Evolutionary conservation across 2,329 filamentous ascomycete genomes (phyloP), one percentile per base, ranked within the genome.

Genomic region (Alternaria sp.): DNA sequence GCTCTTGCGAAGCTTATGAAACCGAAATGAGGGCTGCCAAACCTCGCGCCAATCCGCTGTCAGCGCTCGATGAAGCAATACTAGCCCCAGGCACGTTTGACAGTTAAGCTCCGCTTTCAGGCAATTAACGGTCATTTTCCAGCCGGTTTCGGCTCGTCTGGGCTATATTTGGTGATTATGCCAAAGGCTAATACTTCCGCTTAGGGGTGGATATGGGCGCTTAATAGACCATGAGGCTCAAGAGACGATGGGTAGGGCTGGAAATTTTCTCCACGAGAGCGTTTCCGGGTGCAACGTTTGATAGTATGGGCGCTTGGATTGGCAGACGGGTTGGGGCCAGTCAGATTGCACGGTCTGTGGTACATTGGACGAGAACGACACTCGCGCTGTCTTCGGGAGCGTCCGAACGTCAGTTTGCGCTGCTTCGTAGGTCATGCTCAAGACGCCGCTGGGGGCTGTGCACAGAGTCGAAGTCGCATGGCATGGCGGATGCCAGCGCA

Each of bases 161-260:
- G 69, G 74, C 69, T 73, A 76, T 74, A 75, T 79, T 78, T 78
- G 74, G 75, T 60, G 64, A 28, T 56, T 21, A 44, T 62, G 71
- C 71, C 68, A 13, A 59, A 62, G 69, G 55, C 67, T 75, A 76
- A 77, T 76, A 69, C 36, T 57, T 57, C 66, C 40, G 61, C 25
- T 23, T 65, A 69, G 49, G 62, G 61, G 66, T 57, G 21, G 12
- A 30, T 43, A 15, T 64, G 59, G 70, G 77, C 77, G 77, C 76
- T 74, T 77, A 79, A 65, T 54, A 54, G 54, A 63, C 69, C 63
- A 67, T 74, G 74, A 77, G 76, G 77, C 74, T 77, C 76, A 70
- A 65, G 68, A 51, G 57, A 44, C 47, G 10, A 43, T 54, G 43
- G 32, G 36, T 65, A 71, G 68, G 64, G 62, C 62, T 69, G 64